Evolutionary conservation across 306 rosid genomes (phyloP), one percentile per base, ranked within the genome.

Genomic region (Lablab purpureus): DNA sequence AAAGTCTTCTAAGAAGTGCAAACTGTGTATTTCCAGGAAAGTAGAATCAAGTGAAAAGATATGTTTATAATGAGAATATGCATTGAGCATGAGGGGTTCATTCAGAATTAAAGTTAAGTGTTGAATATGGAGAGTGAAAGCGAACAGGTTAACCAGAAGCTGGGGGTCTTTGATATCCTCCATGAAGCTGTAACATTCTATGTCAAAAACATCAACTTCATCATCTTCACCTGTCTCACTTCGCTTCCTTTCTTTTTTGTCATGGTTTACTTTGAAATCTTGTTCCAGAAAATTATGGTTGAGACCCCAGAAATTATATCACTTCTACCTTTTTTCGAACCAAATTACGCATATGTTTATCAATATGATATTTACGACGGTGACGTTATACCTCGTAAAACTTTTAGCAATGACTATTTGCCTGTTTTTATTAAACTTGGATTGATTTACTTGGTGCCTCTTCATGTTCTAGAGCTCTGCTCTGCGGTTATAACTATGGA

Each of bases 201-300:
- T 81, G 74, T 14, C 81, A 65, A 27, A 21, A 84, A 89, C 84
- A 76, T 78, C 58, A 93, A 86, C 50, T 91, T 93, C 83, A 82
- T 80, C 79, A 34, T 87, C 85, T 79, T 91, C 85, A 69, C 86
- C 4, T 21, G 80, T 41, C 78, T 90, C 54, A 32, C 82, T 74
- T 86, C 88, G 2, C 80, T 89, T 27, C 94, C 91, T 51, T 84
- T 89, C 68, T 85, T 86, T 52, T 67, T 75, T 80, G 77, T 88
- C 80, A 82, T 80, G 81, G 22, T 86, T 75, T 84, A 83, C 81
- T 78, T 73, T 17, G 91, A 91, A 80, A 45, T 19, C 23, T 25
- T 27, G 66, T 80, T 79, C 63, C 91, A 86, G 59, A 27, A 71
- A 71, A 82, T 79, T 41, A 27, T 87, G 14, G 72, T 77, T 71